phyloP scores from a whole-genome alignment of 1,284 basidiomycete species.

The Cryptococcus sp. region DNA sequence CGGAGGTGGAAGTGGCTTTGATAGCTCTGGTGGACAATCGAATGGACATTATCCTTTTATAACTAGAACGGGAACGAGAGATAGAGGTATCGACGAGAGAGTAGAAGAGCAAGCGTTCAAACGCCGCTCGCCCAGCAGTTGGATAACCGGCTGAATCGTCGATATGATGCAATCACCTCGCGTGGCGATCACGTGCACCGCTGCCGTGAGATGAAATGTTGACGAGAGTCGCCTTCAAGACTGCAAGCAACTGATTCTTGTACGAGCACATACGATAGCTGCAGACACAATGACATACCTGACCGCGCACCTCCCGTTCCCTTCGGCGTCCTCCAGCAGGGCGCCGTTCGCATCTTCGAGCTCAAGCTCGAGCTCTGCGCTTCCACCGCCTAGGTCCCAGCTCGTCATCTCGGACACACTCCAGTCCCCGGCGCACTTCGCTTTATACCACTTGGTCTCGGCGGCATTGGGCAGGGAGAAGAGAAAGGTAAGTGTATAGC shows the following conservation, averaged over 20 bases:
- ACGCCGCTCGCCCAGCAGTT: no score
- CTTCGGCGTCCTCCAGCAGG: slow-evolving; percentile 12
- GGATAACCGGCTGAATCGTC: no score
- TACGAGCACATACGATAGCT: not conserved
- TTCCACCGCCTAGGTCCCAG: slow-evolving; percentile 41
- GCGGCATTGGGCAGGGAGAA: slow-evolving; percentile 26
- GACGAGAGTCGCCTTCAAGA: no score
- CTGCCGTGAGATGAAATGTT: not conserved
- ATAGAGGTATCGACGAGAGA: no score
- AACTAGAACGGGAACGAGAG: no score
- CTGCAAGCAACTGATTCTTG: no score
- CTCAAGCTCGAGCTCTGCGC: slow-evolving; percentile 10
- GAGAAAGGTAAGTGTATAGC: slow-evolving; percentile 21
- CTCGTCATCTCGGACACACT: slow-evolving; percentile 50
- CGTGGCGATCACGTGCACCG: not conserved
- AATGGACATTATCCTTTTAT: slow-evolving; percentile 8
- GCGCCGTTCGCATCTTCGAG: not conserved
- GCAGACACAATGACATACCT: slow-evolving; percentile 35
- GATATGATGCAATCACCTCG: no score
- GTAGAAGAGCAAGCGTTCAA: no score
- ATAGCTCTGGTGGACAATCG: slow-evolving; percentile 7
- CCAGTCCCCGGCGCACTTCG: slow-evolving; percentile 42
- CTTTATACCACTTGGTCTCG: slow-evolving; percentile 43
- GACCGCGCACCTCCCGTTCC: slow-evolving; percentile 38
- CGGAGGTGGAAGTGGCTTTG: slow-evolving; percentile 1